A percentile compares a stretch with the other conserved stretches of the same genome.
Conservation (phyloP, 1,284 basidiomycete species). For the Pseudozyma hubeiensis region DNA sequence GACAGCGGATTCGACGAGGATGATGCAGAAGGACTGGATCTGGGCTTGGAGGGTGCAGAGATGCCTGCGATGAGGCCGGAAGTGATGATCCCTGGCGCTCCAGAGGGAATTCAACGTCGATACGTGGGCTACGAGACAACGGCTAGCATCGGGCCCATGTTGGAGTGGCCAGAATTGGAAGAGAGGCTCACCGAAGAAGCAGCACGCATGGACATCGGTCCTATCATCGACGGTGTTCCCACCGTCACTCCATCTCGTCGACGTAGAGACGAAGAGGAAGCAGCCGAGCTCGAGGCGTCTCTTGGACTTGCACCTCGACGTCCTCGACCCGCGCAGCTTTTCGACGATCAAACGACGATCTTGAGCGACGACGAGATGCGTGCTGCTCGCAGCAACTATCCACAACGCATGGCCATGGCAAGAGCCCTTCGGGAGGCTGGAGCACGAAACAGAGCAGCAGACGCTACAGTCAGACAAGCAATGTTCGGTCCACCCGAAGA, state of each 20-base stretch:
- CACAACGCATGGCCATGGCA: slow-evolving; percentile 19
- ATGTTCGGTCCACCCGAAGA: slow-evolving; percentile 34
- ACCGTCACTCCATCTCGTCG: slow-evolving; percentile 28
- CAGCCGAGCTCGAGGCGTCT: slow-evolving; percentile 16
- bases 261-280: slow-evolving; percentile 18
- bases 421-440: slow-evolving; percentile 1
- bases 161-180: slow-evolving; percentile 44
- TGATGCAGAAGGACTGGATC: slow-evolving; percentile 31
- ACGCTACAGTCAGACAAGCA: background rate
- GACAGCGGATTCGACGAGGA: slow-evolving; percentile 29
- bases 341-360: slow-evolving; percentile 20
- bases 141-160: slow-evolving; percentile 8
- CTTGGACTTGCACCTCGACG: slow-evolving; percentile 9
- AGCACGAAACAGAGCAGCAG: background rate
- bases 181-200: slow-evolving; percentile 38
- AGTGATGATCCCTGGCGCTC: slow-evolving; percentile 10
- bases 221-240: slow-evolving; percentile 22
- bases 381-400: slow-evolving; percentile 21
- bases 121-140: slow-evolving; percentile 16
- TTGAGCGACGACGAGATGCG: slow-evolving; percentile 35
- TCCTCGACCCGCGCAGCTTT: slow-evolving; percentile 8
- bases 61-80: slow-evolving; percentile 6
- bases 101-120: slow-evolving; percentile 13
- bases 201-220: slow-evolving; percentile 25
- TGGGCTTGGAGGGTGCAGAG: slow-evolving; percentile 34